Evolutionary conservation across 768 basidiomycete genomes (phyloP).

Genomic region (Naganishia randhawae): DNA sequence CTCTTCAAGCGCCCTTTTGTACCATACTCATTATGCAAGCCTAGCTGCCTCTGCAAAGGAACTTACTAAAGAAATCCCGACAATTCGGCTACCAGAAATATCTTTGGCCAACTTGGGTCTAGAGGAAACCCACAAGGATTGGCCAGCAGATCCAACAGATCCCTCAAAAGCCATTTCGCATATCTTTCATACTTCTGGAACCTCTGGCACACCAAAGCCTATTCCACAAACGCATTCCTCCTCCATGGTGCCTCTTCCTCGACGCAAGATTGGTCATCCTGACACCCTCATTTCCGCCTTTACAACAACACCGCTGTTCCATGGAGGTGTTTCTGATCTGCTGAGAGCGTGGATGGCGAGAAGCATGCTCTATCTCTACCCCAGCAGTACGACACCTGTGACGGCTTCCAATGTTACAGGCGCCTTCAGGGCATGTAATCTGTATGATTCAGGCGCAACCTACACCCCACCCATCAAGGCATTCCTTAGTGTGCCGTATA

Average conservation of each 20-base stretch:
- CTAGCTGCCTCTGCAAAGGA: conserved; percentile 48
- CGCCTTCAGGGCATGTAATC: conserved; percentile 48
- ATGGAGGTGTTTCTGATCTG: conserved; percentile 53
- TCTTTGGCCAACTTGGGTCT: conserved; percentile 21
- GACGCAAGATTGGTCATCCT: conserved; percentile 38
- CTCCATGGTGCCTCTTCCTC: conserved; percentile 44
- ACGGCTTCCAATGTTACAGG: conserved; percentile 55
- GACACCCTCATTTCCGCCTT: conserved; percentile 46
- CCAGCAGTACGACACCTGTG: conserved; percentile 54
- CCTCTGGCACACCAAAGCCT: conserved; percentile 57
- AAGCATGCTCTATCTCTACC: conserved; percentile 55
- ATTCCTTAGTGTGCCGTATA: conserved; percentile 50
- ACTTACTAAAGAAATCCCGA: neutral
- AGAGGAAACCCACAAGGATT: conserved; percentile 30
- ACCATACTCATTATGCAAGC: conserved; percentile 51
- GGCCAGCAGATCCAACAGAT: conserved; percentile 15
- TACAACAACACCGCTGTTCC: conserved; percentile 56
- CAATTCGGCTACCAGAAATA: conserved; percentile 20
- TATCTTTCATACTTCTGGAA: conserved; percentile 55
- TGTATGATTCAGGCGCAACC: neutral
- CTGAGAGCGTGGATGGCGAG: conserved; percentile 54
- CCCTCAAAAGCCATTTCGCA: conserved; percentile 35
- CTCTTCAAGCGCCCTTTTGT: conserved; percentile 52
- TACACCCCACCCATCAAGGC: conserved; percentile 26
- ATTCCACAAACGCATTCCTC: conserved; percentile 51